Conservation (phyloP, 108 stramenopile species). For the Stephanodiscus triporus region DNA sequence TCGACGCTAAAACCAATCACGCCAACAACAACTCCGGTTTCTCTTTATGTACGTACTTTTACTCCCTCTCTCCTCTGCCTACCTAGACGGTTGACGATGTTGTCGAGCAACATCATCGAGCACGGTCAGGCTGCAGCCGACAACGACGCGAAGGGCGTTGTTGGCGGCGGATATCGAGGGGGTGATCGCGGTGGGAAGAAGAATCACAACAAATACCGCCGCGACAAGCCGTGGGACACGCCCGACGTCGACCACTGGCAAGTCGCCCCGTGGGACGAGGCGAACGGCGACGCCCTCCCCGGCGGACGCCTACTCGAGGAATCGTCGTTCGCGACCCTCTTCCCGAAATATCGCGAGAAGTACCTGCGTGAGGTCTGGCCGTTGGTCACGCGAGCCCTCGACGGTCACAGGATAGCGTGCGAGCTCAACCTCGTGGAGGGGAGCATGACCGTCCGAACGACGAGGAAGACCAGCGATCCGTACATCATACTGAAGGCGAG, state of each 20-base stretch:
- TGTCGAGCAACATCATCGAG: slow-evolving; percentile 14
- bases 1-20: too few species aligned
- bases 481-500: slow-evolving; percentile 97
- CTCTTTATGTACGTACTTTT: too few species aligned
- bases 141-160: background rate
- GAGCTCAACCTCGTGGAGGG: slow-evolving; percentile 95
- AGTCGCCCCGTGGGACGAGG: slow-evolving; percentile 69
- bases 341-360: slow-evolving; percentile 98
- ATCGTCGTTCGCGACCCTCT: slow-evolving; percentile 97
- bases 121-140: slow-evolving; percentile 1
- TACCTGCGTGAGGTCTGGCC: slow-evolving; percentile 99
- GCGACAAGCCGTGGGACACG: slow-evolving; percentile 99
- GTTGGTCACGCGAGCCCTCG: slow-evolving; percentile 90
- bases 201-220: slow-evolving; percentile 95
- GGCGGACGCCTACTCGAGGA: slow-evolving; percentile 93
- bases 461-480: slow-evolving; percentile 93
- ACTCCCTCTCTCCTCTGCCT: too few species aligned
- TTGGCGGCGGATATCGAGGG: background rate
- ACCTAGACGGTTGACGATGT: too few species aligned
- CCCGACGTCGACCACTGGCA: slow-evolving; percentile 98
- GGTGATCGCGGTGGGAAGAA: slow-evolving; percentile 42
- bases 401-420: slow-evolving; percentile 76
- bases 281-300: slow-evolving; percentile 61
- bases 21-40: too few species aligned
- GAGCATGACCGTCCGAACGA: slow-evolving; percentile 98